phyloP scores from a whole-genome alignment of 345 rosid genomes.

The Eucalyptus lansdowneana region DNA sequence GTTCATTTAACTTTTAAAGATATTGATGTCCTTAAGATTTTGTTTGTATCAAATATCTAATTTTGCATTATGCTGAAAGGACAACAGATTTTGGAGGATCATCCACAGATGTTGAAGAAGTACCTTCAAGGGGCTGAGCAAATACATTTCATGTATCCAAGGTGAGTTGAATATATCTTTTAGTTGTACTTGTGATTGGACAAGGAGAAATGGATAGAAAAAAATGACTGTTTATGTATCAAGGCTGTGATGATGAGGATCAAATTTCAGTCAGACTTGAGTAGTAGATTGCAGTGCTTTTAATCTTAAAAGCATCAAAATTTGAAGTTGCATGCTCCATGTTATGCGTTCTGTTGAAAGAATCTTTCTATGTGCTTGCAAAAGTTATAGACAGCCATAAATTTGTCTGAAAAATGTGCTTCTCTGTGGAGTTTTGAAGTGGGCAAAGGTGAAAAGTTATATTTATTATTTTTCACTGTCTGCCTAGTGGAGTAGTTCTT shows the following conservation, averaged over 20 bases:
- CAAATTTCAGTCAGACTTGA: neutral
- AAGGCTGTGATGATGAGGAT: neutral
- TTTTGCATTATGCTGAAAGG: neutral
- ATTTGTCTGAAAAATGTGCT: neutral
- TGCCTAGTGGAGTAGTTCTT: neutral
- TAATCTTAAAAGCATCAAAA: neutral
- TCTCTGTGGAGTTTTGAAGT: neutral
- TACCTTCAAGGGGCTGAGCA: conserved; percentile 67
- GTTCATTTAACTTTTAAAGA: neutral
- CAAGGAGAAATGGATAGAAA: neutral
- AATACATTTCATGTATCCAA: conserved; percentile 78
- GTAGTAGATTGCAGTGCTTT: neutral
- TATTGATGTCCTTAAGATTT: neutral
- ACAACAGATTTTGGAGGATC: conserved; percentile 80
- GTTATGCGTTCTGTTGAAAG: neutral
- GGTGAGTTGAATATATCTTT: conserved; percentile 22
- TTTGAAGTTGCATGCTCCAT: neutral
- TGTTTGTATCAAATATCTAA: neutral
- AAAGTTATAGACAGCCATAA: neutral
- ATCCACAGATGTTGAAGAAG: conserved; percentile 66
- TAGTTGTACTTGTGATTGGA: neutral
- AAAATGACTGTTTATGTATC: neutral
- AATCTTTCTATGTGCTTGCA: neutral
- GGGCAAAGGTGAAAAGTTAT: neutral
- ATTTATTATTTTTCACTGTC: neutral